phyloP scores from a whole-genome alignment of 1,139 yeast species.

The Saccharomyces hybrid region DNA sequence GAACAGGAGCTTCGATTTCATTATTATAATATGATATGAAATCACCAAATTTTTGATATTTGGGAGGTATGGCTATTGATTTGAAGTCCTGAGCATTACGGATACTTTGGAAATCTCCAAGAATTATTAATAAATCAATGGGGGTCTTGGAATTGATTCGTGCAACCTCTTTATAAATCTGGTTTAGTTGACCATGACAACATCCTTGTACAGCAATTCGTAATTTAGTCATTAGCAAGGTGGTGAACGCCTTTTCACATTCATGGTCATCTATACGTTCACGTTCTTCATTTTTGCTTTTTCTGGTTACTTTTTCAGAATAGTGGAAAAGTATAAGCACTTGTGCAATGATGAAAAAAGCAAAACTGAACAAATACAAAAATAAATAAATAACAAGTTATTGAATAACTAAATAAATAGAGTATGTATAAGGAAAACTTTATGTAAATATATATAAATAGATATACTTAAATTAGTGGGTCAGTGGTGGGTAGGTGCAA shows the following conservation, averaged over 20 bases:
- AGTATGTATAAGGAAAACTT: neutral
- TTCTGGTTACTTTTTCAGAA: neutral
- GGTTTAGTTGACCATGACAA: conserved; percentile 75
- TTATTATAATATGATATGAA: conserved; percentile 70
- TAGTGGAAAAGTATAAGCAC: neutral
- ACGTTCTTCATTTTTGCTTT: neutral
- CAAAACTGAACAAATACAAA: conserved; percentile 7
- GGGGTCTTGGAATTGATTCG: conserved; percentile 16
- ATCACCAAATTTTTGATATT: conserved; percentile 60
- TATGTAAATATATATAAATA: neutral
- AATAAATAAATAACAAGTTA: conserved; percentile 11
- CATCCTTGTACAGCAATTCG: conserved; percentile 82
- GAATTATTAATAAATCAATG: conserved; percentile 64
- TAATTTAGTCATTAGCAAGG: conserved; percentile 12
- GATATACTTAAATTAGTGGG: neutral
- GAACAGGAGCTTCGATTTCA: conserved; percentile 53
- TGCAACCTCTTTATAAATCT: conserved; percentile 43
- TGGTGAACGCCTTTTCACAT: neutral
- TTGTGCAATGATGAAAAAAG: too few relatives aligned
- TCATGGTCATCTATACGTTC: neutral
- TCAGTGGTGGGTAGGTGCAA: neutral
- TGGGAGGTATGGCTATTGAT: conserved; percentile 54
- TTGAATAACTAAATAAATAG: conserved; percentile 2
- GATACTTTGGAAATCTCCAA: conserved; percentile 75
- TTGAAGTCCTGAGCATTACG: conserved; percentile 56